Percentiles rank a stretch among this genome's conserved stretches.
Evolutionary conservation across 1,284 basidiomycete species (phyloP).

Genomic region (Marasmius oreades): DNA sequence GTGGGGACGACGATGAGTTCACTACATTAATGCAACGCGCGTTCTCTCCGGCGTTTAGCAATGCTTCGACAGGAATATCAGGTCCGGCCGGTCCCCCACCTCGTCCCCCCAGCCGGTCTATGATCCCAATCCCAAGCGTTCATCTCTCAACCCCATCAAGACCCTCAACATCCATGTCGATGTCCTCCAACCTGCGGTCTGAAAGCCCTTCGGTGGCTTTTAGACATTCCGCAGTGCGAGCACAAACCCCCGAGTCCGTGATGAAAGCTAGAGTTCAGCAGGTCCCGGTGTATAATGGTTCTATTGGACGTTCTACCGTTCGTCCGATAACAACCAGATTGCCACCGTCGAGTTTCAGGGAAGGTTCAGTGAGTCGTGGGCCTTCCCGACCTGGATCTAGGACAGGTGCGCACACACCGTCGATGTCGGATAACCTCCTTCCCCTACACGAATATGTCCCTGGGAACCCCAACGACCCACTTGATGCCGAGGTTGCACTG

Average conservation of each 20-base stretch:
- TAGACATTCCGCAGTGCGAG: conserved; percentile 42
- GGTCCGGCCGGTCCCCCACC: conserved; percentile 45
- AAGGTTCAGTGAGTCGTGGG: conserved; percentile 47
- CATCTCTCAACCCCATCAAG: conserved; percentile 68
- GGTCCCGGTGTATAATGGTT: conserved; percentile 48
- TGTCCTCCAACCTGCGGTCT: conserved; percentile 39
- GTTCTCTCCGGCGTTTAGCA: conserved; percentile 56
- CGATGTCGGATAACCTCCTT: conserved; percentile 44
- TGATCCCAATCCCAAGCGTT: conserved; percentile 74
- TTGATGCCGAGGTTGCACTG: conserved; percentile 75
- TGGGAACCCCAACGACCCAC: conserved; percentile 68
- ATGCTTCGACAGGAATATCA: conserved; percentile 32
- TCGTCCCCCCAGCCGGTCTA: conserved; percentile 77
- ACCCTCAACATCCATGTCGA: conserved; percentile 68
- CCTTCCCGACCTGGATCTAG: conserved; percentile 69
- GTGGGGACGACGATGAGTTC: conserved; percentile 44
- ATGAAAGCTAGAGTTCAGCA: conserved; percentile 55
- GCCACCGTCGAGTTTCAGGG: conserved; percentile 76
- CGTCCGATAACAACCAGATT: conserved; percentile 41
- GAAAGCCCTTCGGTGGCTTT: conserved; percentile 53
- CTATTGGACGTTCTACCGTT: conserved; percentile 30
- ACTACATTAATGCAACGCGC: conserved; percentile 53
- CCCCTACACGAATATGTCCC: conserved; percentile 66
- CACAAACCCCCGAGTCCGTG: conserved; percentile 67
- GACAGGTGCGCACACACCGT: conserved; percentile 55